Base-by-base conservation (phyloP, 148 eudicot species). In the Nepenthes gracilis region DNA sequence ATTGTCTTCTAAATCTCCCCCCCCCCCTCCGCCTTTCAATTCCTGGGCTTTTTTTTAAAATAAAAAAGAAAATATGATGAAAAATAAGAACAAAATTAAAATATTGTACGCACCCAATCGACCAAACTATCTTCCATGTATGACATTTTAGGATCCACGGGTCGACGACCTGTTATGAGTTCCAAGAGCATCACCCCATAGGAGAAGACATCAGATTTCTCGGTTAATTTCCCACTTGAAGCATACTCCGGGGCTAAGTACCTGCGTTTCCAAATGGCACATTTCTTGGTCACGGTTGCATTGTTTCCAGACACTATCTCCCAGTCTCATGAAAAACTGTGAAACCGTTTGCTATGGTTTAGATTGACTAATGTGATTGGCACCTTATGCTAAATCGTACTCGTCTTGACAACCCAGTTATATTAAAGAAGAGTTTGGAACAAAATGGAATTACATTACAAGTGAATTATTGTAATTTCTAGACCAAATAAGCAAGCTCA, bases 221-320 rank as follows among this genome's bases (percentile, higher is more conserved):
- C 96, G 1, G 87, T 75, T 54, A 89, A 79, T 74, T 89, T 89
- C 15, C 96, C 96, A 60, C 96, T 89, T 36, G 90, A 76, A 58
- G 96, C 96, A 61, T 89, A 89, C 64, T 88, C 96, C 0, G 96
- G 96, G 58, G 96, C 96, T 73, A 88, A 68, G 59, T 88, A 88
- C 78, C 96, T 88, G 54, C 8, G 33, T 9, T 35, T 6, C 1
- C 10, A 2, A 33, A 55, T 14, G 8, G 6, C 15, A 2, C 7
- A 3, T 2, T 54, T 7, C 14, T 54, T 13, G 14, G 7, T 54
- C 12, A 5, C 55, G 6, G 5, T 52, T 14, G 1, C 5, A 52
- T 52, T 23, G 23, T 23, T 23, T 23, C 23, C 23, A 0, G 23
- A 23, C 23, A 23, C 23, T 0, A 23, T 23, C 23, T 23, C 23